These are phyloP conservation scores for Herpetomonas muscarum DNA, from an alignment of 208 protist species.

Conservation along the genomic window DNA sequence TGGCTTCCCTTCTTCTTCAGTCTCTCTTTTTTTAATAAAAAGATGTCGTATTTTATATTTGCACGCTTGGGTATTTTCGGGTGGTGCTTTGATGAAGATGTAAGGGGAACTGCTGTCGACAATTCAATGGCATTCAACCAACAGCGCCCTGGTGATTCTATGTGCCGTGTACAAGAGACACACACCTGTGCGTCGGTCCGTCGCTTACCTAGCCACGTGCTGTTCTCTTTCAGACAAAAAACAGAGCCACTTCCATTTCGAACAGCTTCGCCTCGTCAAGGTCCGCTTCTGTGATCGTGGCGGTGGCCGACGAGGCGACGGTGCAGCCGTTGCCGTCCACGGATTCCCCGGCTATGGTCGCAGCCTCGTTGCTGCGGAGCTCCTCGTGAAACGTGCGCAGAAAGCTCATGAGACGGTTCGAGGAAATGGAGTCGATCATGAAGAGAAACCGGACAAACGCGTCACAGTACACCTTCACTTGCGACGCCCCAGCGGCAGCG, in stretches of 20 bases:
- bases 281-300: conserved; percentile 10
- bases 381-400: conserved; percentile 18
- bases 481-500: conserved; percentile 11
- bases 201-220: too few relatives aligned
- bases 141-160: too few relatives aligned
- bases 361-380: conserved; percentile 15
- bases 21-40: too few relatives aligned
- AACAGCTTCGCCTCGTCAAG: conserved; percentile 8
- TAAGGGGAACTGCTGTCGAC: too few relatives aligned
- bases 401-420: conserved; percentile 14
- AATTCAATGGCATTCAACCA: too few relatives aligned
- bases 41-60: too few relatives aligned
- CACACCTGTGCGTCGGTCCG: too few relatives aligned
- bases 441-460: conserved; percentile 40
- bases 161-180: too few relatives aligned
- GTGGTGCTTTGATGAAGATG: too few relatives aligned
- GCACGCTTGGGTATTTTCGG: too few relatives aligned
- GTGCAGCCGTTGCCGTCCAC: not conserved
- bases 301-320: conserved; percentile 3
- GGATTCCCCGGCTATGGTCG: not conserved
- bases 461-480: conserved; percentile 24
- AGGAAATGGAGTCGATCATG: conserved; percentile 33
- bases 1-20: too few relatives aligned
- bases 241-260: conserved; percentile 12
- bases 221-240: not conserved